Conservation (phyloP, 805 yeast genomes). For the Lachancea quebecensis region DNA sequence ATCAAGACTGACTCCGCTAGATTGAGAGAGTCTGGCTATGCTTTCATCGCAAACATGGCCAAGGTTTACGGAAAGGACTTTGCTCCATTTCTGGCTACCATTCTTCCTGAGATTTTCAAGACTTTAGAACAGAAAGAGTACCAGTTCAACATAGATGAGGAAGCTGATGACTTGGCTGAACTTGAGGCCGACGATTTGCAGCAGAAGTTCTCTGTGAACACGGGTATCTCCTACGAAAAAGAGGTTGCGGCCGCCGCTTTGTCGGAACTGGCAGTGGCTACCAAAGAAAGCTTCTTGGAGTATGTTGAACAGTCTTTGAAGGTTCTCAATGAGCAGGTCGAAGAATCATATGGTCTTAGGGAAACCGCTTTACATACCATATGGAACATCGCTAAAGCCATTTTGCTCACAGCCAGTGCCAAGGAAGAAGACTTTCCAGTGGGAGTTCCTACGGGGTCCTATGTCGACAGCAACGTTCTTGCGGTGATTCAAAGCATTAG, state of each 20-base stretch:
- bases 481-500: conserved; percentile 61
- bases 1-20: conserved; percentile 72
- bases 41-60: conserved; percentile 89
- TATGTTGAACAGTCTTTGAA: conserved; percentile 66
- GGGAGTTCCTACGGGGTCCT: conserved; percentile 56
- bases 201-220: conserved; percentile 77
- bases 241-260: conserved; percentile 91
- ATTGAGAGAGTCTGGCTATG: conserved; percentile 90
- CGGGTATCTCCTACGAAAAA: conserved; percentile 92
- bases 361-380: conserved; percentile 75
- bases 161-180: conserved; percentile 41
- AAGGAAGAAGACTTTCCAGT: conserved; percentile 50
- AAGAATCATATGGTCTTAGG: conserved; percentile 84
- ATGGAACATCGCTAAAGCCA: conserved; percentile 76
- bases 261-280: conserved; percentile 81
- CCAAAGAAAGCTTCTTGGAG: conserved; percentile 71
- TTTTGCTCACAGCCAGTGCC: conserved; percentile 42
- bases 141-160: conserved; percentile 52
- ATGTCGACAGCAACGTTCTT: conserved; percentile 51
- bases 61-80: conserved; percentile 90
- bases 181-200: conserved; percentile 56
- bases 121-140: conserved; percentile 86
- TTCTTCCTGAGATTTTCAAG: conserved; percentile 77
- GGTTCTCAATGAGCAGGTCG: conserved; percentile 62
- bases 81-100: conserved; percentile 72